Evolutionary conservation across 192 early-diverging fungal genomes (phyloP), one percentile per base, ranked within the genome.

Genomic region (Spizellomyces sp.): DNA sequence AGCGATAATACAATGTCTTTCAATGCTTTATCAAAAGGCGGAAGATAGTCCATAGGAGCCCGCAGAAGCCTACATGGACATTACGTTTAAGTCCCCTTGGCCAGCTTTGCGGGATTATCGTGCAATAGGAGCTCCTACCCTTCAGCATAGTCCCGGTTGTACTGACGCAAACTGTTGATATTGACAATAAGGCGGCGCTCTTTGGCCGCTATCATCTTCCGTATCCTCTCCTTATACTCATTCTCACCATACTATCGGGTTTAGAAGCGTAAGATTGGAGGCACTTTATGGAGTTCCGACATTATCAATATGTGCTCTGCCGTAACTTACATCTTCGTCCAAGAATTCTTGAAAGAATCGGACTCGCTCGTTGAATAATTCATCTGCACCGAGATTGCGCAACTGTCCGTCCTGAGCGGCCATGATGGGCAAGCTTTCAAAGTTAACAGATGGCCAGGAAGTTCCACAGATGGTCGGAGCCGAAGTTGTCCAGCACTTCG

Each of bases 151-250:
- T 89, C 88, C 1, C 81, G 61, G 75, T 89, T 87, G 75, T 92
- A 91, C 59, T 86, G 76, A 65, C 96, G 91, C 10, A 99, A 64
- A 75, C 93, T 86, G 83, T 99, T 95, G 55, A 99, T 77, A 63
- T 91, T 95, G 65, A 98, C 87, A 15, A 99, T 83, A 36, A 98
- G 78, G 14, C 97, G 87, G 8, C 86, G 65, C 66, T 84, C 63
- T 15, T 68, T 75, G 5, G 58, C 64, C 4, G 67, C 54, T 19
- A 87, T 54, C 82, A 87, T 80, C 48, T 79, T 82, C 17, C 71
- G 62, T 48, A 89, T 83, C 68, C 80, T 70, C 7, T 80, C 76
- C 70, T 78, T 83, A 76, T 89, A 88, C 42, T 76, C 73, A 57
- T 77, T 83, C 48, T 82, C 79, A 6, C 84, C 84, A 78, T 88